These are phyloP conservation scores for Backusella psychrophila DNA, from an alignment of 192 early-diverging fungal genomes.

Conservation along the genomic window DNA sequence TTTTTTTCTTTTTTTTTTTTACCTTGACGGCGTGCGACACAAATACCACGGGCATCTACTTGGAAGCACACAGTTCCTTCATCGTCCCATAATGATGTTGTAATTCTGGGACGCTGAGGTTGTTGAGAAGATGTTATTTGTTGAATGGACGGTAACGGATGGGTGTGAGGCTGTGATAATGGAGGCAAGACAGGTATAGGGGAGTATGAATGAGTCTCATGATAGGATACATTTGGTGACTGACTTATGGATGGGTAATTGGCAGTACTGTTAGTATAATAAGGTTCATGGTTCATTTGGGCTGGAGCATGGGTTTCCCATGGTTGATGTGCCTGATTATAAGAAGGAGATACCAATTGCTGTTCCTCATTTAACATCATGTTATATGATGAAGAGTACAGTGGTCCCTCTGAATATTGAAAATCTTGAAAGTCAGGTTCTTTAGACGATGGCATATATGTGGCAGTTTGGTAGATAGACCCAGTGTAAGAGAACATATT, in stretches of 20 bases:
- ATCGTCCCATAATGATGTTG: constrained; percentile 62
- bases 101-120: constrained; percentile 18
- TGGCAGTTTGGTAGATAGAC: not conserved
- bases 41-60: constrained; percentile 54
- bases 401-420: not conserved
- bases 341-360: not conserved
- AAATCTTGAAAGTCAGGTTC: not conserved
- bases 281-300: not conserved
- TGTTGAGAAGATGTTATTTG: not conserved
- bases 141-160: not conserved
- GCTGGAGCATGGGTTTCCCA: not conserved
- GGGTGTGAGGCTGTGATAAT: not conserved
- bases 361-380: not conserved
- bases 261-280: not conserved
- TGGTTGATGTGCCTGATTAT: constrained; percentile 1
- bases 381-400: not conserved
- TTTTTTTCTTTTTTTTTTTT: constrained; percentile 8
- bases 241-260: not conserved
- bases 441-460: not conserved
- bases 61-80: constrained; percentile 59
- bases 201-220: not conserved
- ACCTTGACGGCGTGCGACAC: constrained; percentile 53
- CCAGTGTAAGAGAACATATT: not conserved
- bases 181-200: not conserved
- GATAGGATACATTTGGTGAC: not conserved